Conservation (phyloP, 192 early-diverging fungal species). For the Dimargaris cristalligena region DNA sequence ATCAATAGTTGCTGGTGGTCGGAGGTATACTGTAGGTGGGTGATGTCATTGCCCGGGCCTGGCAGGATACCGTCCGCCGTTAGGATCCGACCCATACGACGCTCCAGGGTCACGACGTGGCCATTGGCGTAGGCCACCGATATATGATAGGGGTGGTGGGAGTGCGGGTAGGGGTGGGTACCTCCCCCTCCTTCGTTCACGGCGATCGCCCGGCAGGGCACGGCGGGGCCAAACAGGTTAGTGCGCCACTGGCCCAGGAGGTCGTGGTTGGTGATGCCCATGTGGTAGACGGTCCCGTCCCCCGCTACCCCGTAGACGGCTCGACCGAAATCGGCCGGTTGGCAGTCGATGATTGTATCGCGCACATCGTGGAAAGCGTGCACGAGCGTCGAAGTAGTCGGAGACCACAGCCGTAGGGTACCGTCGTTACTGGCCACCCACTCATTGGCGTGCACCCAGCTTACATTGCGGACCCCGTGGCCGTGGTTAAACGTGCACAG, state of each 20-base stretch:
- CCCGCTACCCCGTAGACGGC: background rate
- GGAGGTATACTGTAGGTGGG: background rate
- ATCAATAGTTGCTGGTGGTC: background rate
- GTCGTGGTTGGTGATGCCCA: background rate
- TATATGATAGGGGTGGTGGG: too few species aligned
- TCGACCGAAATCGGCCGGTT: background rate
- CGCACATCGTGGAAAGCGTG: background rate
- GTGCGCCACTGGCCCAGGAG: background rate
- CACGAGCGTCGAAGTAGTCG: background rate
- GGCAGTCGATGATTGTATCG: too few species aligned
- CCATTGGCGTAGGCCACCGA: conserved; percentile 3
- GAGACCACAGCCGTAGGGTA: conserved; percentile 4
- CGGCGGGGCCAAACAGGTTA: conserved; percentile 1
- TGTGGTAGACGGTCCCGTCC: background rate
- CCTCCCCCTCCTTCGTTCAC: too few species aligned
- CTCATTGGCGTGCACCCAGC: conserved; percentile 7
- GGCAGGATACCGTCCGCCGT: background rate
- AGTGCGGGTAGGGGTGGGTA: too few species aligned
- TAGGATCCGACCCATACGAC: conserved; percentile 1
- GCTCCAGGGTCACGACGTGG: background rate
- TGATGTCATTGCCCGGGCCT: background rate
- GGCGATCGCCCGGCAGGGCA: background rate
- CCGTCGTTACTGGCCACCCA: conserved; percentile 5
- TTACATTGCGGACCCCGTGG: background rate
- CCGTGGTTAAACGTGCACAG: background rate